These are phyloP conservation scores for Coniochaeta sp. DNA, from an alignment of 2,329 filamentous ascomycete species.

Conservation along the genomic window DNA sequence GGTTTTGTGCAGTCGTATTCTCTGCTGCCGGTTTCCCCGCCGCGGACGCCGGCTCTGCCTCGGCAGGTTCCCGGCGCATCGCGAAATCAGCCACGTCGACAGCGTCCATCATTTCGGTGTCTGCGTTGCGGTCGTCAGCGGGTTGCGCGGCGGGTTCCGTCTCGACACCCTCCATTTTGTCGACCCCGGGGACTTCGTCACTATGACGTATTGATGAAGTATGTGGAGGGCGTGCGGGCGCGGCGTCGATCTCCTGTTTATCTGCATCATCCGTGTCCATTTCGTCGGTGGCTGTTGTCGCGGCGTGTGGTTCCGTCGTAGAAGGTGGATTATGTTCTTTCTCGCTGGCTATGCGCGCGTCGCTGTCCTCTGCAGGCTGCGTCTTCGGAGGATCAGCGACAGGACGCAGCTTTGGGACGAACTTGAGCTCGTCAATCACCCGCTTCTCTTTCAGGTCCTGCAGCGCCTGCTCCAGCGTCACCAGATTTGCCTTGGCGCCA, in stretches of 20 bases:
- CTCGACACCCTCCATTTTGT: neutral
- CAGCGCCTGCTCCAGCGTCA: constrained; percentile 9
- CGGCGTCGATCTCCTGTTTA: neutral
- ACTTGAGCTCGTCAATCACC: neutral
- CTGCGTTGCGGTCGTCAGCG: neutral
- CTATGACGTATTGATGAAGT: neutral
- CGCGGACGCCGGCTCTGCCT: neutral
- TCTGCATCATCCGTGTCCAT: neutral
- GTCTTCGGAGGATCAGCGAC: neutral
- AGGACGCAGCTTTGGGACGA: neutral
- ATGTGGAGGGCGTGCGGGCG: neutral
- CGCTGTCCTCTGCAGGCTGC: neutral
- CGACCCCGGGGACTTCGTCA: neutral
- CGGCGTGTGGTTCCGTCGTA: neutral
- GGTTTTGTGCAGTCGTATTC: no score
- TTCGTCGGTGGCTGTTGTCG: neutral
- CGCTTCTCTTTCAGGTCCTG: constrained; percentile 5
- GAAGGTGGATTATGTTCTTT: neutral
- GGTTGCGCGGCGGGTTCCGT: neutral
- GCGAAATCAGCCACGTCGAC: neutral
- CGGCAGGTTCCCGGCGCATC: neutral
- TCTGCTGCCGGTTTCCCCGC: neutral
- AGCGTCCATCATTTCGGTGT: neutral
- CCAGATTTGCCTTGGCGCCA: neutral
- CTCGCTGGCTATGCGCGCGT: neutral